phyloP scores from a whole-genome alignment of 495 filamentous ascomycete species.

The Cairneyella variabilis region DNA sequence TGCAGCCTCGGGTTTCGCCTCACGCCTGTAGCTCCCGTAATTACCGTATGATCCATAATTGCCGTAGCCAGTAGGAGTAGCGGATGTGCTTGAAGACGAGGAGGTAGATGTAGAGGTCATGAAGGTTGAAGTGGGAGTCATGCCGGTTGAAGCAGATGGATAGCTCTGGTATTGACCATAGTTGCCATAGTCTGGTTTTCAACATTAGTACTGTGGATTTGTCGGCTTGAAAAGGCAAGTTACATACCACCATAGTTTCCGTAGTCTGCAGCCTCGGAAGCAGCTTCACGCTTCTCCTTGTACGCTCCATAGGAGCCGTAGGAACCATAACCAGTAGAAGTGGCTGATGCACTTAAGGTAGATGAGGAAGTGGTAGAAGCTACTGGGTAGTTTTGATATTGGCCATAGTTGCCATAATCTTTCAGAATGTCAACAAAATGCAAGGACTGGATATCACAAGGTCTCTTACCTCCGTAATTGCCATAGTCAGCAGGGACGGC shows the following conservation, averaged over 20 bases:
- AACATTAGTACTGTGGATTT: neutral
- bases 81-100: too few relatives aligned
- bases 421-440: neutral
- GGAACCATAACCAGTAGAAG: neutral
- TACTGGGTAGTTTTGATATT: constrained; percentile 12
- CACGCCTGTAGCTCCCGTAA: constrained; percentile 15
- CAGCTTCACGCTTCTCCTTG: neutral
- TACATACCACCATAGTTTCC: constrained; percentile 6
- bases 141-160: neutral
- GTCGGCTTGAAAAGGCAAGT: neutral
- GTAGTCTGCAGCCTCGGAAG: constrained; percentile 5
- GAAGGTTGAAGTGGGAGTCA: neutral
- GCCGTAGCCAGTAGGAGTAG: too few relatives aligned
- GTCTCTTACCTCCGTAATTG: constrained; percentile 7
- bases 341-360: neutral
- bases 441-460: too few relatives aligned
- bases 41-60: constrained; percentile 9
- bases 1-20: constrained; percentile 4
- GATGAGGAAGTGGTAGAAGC: neutral
- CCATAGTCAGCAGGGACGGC: constrained; percentile 20
- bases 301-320: constrained; percentile 3
- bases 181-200: constrained; percentile 12
- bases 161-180: constrained; percentile 9
- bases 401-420: constrained; percentile 9
- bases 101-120: too few relatives aligned